Evolutionary conservation across 2,329 filamentous ascomycete genomes (phyloP), one percentile per base, ranked within the genome.

Genomic region (Capronia coronata): DNA sequence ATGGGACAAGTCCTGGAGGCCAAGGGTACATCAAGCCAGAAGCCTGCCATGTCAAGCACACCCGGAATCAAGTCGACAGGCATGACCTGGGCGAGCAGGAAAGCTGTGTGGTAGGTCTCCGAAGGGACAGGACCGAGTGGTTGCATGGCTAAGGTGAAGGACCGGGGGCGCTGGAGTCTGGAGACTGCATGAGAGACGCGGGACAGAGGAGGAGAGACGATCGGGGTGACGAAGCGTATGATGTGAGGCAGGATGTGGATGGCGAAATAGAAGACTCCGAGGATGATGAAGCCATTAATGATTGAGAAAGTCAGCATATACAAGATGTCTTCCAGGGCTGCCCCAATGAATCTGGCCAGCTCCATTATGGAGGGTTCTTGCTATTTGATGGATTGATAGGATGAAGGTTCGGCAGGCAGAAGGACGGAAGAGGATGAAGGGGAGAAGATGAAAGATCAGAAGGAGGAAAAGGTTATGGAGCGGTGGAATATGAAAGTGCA

Each of bases 41-140:
- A 40, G 25, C 52, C 52, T 8, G 57, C 57, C 44, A 51, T 39
- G 37, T 59, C 55, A 9, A 59, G 48, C 25, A 59, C 50, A 9
- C 30, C n/a, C 10, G 55, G 48, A 3, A 59, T 46, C 41, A 59
- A 32, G 35, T 59, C 57, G 18, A 23, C 38, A n/a, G 50, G 47
- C 18, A 58, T 37, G 10, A 46, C 30, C 19, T 50, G 43, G n/a
- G 47, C 42, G 29, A 59, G 50, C 9, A 57, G 50, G 19, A 52
- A 48, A n/a, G 55, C 55, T n/a, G 46, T 55, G n/a, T 46, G 47
- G 37, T 49, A 52, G 2, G 55, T 48, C 25, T 50, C 45, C 18
- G 38, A 46, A 19, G 40, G 25, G n/a, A 23, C 18, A 7, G 45
- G 50, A 23, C 44, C 45, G 18, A 43, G 25, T 22, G 32, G 44